A percentile compares a stretch with the other conserved stretches of the same genome.
Conservation (phyloP, 805 yeast genomes). For the Nakazawaea populi region DNA sequence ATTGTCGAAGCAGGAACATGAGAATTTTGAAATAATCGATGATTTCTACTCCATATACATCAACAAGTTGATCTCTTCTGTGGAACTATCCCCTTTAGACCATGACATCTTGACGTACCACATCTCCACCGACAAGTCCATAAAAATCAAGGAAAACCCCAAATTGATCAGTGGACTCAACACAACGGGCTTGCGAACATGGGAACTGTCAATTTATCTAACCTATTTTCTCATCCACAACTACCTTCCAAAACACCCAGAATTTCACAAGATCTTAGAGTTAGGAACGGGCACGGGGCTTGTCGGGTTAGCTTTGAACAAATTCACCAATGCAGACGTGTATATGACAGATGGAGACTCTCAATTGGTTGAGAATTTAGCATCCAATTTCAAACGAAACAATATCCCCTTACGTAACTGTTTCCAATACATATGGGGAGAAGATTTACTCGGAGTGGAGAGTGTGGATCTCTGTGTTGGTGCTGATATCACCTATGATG, state of each 20-base stretch:
- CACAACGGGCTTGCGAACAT: constrained; percentile 84
- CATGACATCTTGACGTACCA: constrained; percentile 32
- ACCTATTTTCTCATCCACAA: constrained; percentile 38
- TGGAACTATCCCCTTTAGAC: constrained; percentile 30
- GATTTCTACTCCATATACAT: constrained; percentile 38
- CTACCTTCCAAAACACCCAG: not conserved
- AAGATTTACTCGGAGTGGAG: constrained; percentile 26
- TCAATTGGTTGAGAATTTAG: constrained; percentile 41
- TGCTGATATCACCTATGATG: constrained; percentile 87
- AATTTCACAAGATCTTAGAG: constrained; percentile 46
- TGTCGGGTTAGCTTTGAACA: constrained; percentile 46
- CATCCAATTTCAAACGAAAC: constrained; percentile 31
- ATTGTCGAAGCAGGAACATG: constrained; percentile 27
- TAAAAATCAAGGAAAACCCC: constrained; percentile 54
- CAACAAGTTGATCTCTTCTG: constrained; percentile 25
- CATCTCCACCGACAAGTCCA: constrained; percentile 14
- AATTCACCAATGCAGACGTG: constrained; percentile 21
- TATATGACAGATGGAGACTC: constrained; percentile 66
- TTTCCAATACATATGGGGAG: constrained; percentile 54
- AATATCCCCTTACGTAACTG: not conserved
- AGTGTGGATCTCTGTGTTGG: constrained; percentile 54
- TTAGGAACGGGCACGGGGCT: constrained; percentile 91
- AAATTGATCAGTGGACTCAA: constrained; percentile 64
- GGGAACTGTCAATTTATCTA: constrained; percentile 85
- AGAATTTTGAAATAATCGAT: constrained; percentile 27